Evolutionary conservation across 2,329 filamentous ascomycete genomes (phyloP).

Genomic region (Diaporthe nobilis): DNA sequence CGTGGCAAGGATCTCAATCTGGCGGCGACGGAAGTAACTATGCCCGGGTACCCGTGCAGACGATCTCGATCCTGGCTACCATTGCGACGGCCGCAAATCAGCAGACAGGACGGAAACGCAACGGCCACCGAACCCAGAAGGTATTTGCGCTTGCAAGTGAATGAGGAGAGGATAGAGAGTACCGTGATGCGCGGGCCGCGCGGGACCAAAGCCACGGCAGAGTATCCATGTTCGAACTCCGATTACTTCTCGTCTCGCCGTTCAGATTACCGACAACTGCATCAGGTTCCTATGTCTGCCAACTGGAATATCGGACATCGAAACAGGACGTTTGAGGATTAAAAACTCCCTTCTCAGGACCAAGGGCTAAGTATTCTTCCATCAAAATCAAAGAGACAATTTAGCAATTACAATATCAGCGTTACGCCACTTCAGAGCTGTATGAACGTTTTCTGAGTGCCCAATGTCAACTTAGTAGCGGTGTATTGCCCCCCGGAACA

Average conservation of each 20-base stretch:
- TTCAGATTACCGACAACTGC: neutral
- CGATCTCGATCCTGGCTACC: conserved; percentile 10
- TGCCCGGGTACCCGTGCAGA: neutral
- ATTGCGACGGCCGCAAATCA: conserved; percentile 4
- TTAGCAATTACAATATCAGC: neutral
- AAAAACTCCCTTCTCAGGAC: neutral
- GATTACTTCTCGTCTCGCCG: neutral
- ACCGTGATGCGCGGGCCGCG: neutral
- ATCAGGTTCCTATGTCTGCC: neutral
- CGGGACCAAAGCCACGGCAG: neutral
- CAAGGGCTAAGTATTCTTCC: neutral
- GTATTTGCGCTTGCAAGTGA: neutral
- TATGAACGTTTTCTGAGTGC: too few relatives aligned
- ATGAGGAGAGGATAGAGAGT: neutral
- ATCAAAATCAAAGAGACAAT: neutral
- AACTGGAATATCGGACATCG: neutral
- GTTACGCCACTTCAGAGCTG: neutral
- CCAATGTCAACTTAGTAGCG: neutral
- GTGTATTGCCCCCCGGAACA: too few relatives aligned
- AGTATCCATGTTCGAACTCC: neutral
- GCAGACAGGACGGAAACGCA: neutral
- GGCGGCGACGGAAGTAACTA: neutral
- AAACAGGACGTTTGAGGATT: neutral
- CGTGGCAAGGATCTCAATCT: neutral
- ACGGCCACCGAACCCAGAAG: neutral